phyloP scores from a whole-genome alignment of 371 early-diverging fungal genomes.

The Apophysomyces variabilis region DNA sequence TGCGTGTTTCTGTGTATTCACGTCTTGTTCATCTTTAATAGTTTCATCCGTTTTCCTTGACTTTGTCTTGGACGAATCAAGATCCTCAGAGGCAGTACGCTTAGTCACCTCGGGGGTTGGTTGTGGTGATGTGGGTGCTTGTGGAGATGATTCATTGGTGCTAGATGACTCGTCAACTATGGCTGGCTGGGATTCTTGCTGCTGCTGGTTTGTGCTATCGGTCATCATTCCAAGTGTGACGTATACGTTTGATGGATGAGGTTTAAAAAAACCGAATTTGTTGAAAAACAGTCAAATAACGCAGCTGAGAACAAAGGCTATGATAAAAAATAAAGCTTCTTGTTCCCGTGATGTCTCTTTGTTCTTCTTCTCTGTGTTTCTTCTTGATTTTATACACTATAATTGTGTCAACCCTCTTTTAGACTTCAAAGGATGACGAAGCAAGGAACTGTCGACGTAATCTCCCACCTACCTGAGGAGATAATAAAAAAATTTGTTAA shows the following conservation, averaged over 20 bases:
- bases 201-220: slow-evolving; percentile 11
- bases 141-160: slow-evolving; percentile 9
- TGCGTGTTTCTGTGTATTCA: neutral
- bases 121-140: neutral
- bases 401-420: neutral
- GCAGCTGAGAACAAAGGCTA: neutral
- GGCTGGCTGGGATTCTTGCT: slow-evolving; percentile 8
- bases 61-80: neutral
- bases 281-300: slow-evolving; percentile 5
- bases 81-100: slow-evolving; percentile 1
- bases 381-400: neutral
- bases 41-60: slow-evolving; percentile 1
- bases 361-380: neutral
- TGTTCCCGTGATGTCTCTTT: neutral
- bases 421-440: neutral
- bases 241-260: neutral
- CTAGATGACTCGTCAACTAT: neutral
- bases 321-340: neutral
- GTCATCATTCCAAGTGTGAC: slow-evolving; percentile 10
- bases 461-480: neutral
- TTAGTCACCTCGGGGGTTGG: slow-evolving; percentile 2
- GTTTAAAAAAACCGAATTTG: neutral
- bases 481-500: neutral
- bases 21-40: slow-evolving; percentile 1
- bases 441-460: neutral